These are phyloP conservation scores for Yamadazyma conglobata DNA, from an alignment of 1,139 yeast genomes.

Conservation along the genomic window DNA sequence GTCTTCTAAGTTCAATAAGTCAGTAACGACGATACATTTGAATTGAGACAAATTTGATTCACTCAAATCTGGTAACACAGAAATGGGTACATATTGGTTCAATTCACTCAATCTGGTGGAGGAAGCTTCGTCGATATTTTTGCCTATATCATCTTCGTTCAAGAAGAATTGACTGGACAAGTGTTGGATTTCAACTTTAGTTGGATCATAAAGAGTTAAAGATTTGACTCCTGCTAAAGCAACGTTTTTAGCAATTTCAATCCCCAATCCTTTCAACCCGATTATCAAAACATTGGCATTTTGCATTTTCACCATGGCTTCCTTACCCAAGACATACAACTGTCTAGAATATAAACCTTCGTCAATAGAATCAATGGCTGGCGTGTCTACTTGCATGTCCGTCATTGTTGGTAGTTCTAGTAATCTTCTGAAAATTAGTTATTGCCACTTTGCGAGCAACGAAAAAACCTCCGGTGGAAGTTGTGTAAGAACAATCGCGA, in stretches of 20 bases:
- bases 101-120: constrained; percentile 70
- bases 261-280: constrained; percentile 88
- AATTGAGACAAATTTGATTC: constrained; percentile 51
- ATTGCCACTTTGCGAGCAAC: constrained; percentile 9
- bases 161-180: constrained; percentile 89
- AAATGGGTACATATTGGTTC: constrained; percentile 85
- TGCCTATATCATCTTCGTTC: constrained; percentile 66
- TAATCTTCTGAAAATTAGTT: constrained; percentile 1
- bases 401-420: constrained; percentile 10
- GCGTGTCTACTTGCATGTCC: constrained; percentile 56
- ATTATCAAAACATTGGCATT: constrained; percentile 82
- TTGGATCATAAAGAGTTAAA: constrained; percentile 82
- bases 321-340: constrained; percentile 88
- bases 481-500: too few species aligned
- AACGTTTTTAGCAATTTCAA: constrained; percentile 93
- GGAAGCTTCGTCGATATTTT: constrained; percentile 70
- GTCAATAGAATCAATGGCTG: constrained; percentile 58
- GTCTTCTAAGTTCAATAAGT: constrained; percentile 61
- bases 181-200: constrained; percentile 61
- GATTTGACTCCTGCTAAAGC: constrained; percentile 97
- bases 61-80: constrained; percentile 55
- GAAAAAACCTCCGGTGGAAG: too few species aligned
- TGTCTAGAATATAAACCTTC: constrained; percentile 95
- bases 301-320: constrained; percentile 97
- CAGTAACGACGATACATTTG: constrained; percentile 83